Evolutionary conservation across 1,284 basidiomycete species (phyloP), one percentile per base, ranked within the genome.

Genomic region (Cutaneotrichosporon cutaneum): DNA sequence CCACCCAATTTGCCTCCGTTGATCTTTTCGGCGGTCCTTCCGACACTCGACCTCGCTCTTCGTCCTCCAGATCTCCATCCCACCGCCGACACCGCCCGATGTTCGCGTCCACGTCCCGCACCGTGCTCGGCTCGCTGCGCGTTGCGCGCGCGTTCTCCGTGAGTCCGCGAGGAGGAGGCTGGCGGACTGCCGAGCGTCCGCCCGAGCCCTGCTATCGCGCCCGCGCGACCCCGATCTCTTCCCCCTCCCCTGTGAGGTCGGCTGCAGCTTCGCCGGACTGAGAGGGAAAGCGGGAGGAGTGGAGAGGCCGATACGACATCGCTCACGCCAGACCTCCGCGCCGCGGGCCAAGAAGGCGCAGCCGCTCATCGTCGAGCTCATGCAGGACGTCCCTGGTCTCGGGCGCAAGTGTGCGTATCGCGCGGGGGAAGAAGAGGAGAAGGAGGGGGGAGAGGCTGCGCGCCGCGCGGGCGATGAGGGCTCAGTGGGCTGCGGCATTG

Each of bases 321-420:
- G 56, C 58, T 64, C 33, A 59, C 54, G 24, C 14, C 52, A 75
- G 72, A 67, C 72, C 14, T 60, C 72, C 10, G 51, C 65, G 21
- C 54, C 53, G n/a, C 6, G 45, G 16, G n/a, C 22, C 26, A n/a
- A 39, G 22, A 50, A 27, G 51, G 50, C 32, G 51, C 48, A 59
- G 33, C 10, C 48, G 36, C 51, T 74, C 14, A 63, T 74, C 21
- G 70, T 77, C 24, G 73, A 77, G 64, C 68, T 77, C 10, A 55
- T 72, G 26, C 60, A 70, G 26, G 70, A 75, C 60, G 69, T 75
- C 30, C 65, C 67, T 14, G 66, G 68, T 32, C 61, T 77, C 18
- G 75, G 75, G 5, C 53, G 57, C 33, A 59, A 54, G 54, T 54
- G 64, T 66, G 54, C 42, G 64, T 65, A 48, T 36, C 6, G 27